These are phyloP conservation scores for Schizothecium vesticola DNA, from an alignment of 495 filamentous ascomycete species.

Conservation along the genomic window DNA sequence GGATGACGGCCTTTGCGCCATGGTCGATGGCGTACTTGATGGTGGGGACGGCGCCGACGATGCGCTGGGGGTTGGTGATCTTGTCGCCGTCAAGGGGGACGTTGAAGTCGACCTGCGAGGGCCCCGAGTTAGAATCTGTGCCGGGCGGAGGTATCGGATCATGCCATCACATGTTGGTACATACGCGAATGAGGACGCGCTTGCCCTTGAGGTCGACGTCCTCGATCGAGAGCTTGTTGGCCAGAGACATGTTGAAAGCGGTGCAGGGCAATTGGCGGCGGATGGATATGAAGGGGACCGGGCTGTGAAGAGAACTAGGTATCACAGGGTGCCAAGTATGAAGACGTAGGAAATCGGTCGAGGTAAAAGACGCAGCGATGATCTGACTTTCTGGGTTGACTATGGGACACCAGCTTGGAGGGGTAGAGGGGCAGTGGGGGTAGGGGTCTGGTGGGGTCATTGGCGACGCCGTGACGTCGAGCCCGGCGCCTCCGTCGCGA, in stretches of 20 bases:
- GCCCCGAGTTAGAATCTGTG: not conserved
- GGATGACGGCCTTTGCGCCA: conserved; percentile 88
- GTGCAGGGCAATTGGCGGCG: conserved; percentile 13
- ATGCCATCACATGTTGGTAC: conserved; percentile 29
- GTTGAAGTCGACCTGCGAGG: conserved; percentile 91
- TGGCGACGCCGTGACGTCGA: conserved; percentile 29
- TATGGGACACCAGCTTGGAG: conserved; percentile 16
- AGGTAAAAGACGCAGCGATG: conserved; percentile 24
- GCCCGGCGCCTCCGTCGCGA: not conserved
- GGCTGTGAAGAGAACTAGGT: not conserved
- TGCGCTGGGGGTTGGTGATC: conserved; percentile 97
- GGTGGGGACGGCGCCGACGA: conserved; percentile 92
- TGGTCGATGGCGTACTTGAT: conserved; percentile 97
- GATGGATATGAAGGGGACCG: not conserved
- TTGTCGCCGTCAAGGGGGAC: conserved; percentile 86
- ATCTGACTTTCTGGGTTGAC: conserved; percentile 10
- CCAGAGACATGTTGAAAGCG: conserved; percentile 78
- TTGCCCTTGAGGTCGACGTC: conserved; percentile 97
- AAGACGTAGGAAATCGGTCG: not conserved
- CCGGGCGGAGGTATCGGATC: conserved; percentile 10
- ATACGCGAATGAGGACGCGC: conserved; percentile 91
- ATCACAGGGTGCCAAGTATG: conserved; percentile 1
- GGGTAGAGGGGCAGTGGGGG: conserved; percentile 25
- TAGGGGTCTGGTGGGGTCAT: conserved; percentile 19
- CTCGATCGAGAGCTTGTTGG: conserved; percentile 93